phyloP scores from a whole-genome alignment of 1,284 basidiomycete genomes.

The Golubevia pallescens region DNA sequence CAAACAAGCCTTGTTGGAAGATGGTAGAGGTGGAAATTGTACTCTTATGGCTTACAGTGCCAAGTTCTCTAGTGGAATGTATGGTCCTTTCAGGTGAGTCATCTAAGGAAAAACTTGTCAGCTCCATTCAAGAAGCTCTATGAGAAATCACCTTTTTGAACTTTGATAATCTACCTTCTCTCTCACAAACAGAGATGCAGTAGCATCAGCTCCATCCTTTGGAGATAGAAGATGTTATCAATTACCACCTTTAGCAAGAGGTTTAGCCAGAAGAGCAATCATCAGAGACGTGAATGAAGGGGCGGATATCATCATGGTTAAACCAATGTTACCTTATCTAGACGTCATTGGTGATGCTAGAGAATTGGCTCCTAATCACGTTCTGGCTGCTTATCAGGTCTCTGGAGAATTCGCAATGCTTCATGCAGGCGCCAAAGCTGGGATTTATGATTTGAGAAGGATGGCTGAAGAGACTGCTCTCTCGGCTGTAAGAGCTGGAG shows the following conservation, averaged over 20 bases:
- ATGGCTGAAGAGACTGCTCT: conserved; percentile 95
- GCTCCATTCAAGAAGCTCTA: background rate
- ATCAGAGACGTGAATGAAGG: conserved; percentile 80
- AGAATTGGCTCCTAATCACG: conserved; percentile 80
- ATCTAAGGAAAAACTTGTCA: background rate
- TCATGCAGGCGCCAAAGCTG: conserved; percentile 87
- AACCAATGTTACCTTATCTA: conserved; percentile 92
- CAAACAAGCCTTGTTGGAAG: conserved; percentile 82
- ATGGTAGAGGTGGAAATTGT: conserved; percentile 74
- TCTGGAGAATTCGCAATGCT: conserved; percentile 95
- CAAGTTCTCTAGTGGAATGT: conserved; percentile 95
- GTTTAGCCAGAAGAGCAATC: conserved; percentile 89
- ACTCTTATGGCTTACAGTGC: conserved; percentile 98
- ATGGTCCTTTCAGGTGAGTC: conserved; percentile 92
- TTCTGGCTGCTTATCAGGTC: conserved; percentile 81
- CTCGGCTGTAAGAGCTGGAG: conserved; percentile 87
- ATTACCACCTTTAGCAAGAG: conserved; percentile 84
- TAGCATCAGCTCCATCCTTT: conserved; percentile 90
- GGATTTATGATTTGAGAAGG: conserved; percentile 85
- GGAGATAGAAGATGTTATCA: conserved; percentile 98
- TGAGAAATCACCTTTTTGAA: too few species aligned
- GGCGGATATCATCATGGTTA: conserved; percentile 99
- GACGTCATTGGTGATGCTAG: conserved; percentile 92
- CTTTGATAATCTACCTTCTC: too few species aligned
- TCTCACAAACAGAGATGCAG: conserved; percentile 85